Conservation (phyloP, 2,329 filamentous ascomycete genomes). For the Ilyonectria sp. region DNA sequence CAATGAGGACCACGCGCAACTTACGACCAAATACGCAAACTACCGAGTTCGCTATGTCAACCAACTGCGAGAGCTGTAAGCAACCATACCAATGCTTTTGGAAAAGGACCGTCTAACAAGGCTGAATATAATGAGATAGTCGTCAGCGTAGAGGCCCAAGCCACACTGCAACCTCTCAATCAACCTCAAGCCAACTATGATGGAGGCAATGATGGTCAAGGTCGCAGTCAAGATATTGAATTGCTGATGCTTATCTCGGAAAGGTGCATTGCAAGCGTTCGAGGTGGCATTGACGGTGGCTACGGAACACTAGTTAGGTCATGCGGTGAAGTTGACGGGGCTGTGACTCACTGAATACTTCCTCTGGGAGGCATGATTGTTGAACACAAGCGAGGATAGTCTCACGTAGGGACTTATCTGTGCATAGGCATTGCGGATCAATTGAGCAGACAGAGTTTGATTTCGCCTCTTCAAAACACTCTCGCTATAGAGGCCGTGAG, state of each 20-base stretch:
- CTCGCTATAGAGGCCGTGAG: conserved; percentile 2
- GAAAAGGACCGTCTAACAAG: neutral
- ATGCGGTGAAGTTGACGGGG: neutral
- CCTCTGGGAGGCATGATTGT: neutral
- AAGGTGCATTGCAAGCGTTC: conserved; percentile 4
- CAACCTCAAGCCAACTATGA: conserved; percentile 2
- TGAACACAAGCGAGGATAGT: neutral
- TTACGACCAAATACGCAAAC: conserved; percentile 7
- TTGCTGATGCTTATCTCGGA: conserved; percentile 9
- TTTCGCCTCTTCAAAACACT: neutral
- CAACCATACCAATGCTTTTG: neutral
- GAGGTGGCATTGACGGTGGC: conserved; percentile 12
- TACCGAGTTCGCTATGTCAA: neutral
- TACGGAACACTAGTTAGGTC: neutral
- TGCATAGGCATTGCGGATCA: conserved; percentile 3
- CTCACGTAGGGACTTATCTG: neutral
- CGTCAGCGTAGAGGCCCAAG: conserved; percentile 10
- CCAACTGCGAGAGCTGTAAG: conserved; percentile 4
- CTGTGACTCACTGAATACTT: conserved; percentile 1
- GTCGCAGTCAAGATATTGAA: conserved; percentile 4
- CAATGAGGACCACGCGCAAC: neutral
- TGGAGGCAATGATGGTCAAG: conserved; percentile 4
- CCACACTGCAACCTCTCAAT: conserved; percentile 11
- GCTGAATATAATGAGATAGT: conserved; percentile 15
- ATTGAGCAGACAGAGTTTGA: conserved; percentile 1